A percentile compares a stretch with the other conserved stretches of the same genome.
These are phyloP conservation scores for Pseudogymnoascus sp. DNA, from an alignment of 2,329 filamentous ascomycete species.

Conservation along the genomic window DNA sequence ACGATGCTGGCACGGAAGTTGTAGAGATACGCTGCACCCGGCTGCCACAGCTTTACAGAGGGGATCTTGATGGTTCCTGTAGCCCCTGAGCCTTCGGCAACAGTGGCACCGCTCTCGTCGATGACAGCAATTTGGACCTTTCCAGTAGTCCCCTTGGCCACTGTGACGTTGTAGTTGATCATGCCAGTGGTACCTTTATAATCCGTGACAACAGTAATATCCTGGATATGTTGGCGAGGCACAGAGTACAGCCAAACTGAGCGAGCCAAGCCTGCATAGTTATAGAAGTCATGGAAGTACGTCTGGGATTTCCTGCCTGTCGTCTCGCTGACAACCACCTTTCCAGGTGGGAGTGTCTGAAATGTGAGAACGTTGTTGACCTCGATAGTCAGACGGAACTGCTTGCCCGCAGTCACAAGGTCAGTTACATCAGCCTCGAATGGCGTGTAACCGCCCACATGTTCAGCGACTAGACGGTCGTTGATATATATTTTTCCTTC, in stretches of 20 bases:
- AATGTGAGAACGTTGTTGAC: slow-evolving; percentile 26
- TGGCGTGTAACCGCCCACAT: slow-evolving; percentile 24
- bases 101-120: slow-evolving; percentile 11
- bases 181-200: slow-evolving; percentile 13
- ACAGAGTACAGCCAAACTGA: slow-evolving; percentile 25
- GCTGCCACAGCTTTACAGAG: slow-evolving; percentile 22
- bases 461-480: slow-evolving; percentile 20
- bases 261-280: slow-evolving; percentile 25
- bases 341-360: slow-evolving; percentile 14
- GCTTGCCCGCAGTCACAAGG: slow-evolving; percentile 17
- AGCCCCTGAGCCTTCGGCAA: slow-evolving; percentile 9
- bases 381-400: slow-evolving; percentile 25
- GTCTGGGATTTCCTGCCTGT: slow-evolving; percentile 19
- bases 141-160: background rate
- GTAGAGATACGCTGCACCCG: slow-evolving; percentile 25
- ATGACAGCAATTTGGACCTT: background rate
- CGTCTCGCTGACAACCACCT: background rate
- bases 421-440: slow-evolving; percentile 23
- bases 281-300: slow-evolving; percentile 28
- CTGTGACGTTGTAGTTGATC: slow-evolving; percentile 12
- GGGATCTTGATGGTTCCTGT: slow-evolving; percentile 15
- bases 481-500: slow-evolving; percentile 24
- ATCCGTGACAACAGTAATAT: slow-evolving; percentile 21
- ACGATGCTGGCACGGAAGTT: slow-evolving; percentile 19
- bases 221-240: slow-evolving; percentile 18